phyloP scores from a whole-genome alignment of 176 grass and related monocot species.

The Oryza australiensis region DNA sequence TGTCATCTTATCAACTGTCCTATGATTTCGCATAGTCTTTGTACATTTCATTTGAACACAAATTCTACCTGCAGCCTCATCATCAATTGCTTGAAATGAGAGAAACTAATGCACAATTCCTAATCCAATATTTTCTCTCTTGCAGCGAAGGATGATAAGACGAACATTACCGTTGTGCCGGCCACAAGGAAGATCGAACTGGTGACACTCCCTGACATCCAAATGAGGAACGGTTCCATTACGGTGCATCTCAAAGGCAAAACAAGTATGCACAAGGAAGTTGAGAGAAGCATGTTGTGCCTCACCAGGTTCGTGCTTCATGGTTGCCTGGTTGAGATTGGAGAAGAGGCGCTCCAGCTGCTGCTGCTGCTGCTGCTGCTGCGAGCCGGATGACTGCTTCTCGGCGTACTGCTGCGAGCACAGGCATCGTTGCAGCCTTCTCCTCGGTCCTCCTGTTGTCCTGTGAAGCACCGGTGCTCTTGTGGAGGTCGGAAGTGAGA shows the following conservation, averaged over 20 bases:
- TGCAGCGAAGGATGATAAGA: neutral
- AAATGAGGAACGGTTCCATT: neutral
- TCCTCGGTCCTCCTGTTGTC: neutral
- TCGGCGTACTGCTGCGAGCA: slow-evolving; percentile 45
- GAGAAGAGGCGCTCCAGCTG: slow-evolving; percentile 82
- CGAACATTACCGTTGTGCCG: slow-evolving; percentile 73
- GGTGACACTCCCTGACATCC: slow-evolving; percentile 69
- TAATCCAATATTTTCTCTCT: neutral
- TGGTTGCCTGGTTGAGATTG: slow-evolving; percentile 82
- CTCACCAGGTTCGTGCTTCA: slow-evolving; percentile 85
- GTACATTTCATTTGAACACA: slow-evolving; percentile 2
- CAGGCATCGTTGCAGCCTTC: slow-evolving; percentile 41
- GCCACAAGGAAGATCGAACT: slow-evolving; percentile 73
- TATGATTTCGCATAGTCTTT: neutral
- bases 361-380: slow-evolving; percentile 26
- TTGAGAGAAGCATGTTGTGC: neutral
- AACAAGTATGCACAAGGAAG: neutral
- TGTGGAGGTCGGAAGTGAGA: neutral
- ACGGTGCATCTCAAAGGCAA: neutral
- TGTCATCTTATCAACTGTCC: neutral
- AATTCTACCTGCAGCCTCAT: neutral
- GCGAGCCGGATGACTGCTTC: slow-evolving; percentile 38
- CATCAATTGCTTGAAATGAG: neutral
- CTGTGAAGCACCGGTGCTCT: neutral
- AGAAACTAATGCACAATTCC: neutral